phyloP scores from a whole-genome alignment of 257 asterid species.

The Echites panduratus region DNA sequence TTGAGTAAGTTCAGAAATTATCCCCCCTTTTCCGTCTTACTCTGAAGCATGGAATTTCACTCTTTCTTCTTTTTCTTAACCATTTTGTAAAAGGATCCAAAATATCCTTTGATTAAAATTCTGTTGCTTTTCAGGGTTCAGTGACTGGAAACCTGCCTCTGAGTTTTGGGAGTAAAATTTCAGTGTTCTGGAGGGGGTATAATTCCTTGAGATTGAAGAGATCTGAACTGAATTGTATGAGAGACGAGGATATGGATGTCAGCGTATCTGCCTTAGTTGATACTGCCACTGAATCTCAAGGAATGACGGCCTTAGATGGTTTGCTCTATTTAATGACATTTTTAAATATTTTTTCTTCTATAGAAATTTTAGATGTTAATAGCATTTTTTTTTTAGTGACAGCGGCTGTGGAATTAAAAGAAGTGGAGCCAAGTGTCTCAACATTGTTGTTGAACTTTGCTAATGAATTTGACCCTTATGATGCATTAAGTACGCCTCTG shows the following conservation, averaged over 20 bases:
- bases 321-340: neutral
- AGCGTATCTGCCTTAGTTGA: constrained; percentile 43
- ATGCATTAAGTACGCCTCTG: constrained; percentile 82
- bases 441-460: constrained; percentile 81
- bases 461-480: constrained; percentile 85
- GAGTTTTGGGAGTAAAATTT: constrained; percentile 28
- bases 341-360: neutral
- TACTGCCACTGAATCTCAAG: constrained; percentile 30
- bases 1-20: neutral
- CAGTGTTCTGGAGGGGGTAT: constrained; percentile 21
- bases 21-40: neutral
- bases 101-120: neutral
- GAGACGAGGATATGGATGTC: constrained; percentile 56
- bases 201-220: constrained; percentile 20
- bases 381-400: constrained; percentile 9
- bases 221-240: constrained; percentile 43
- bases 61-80: neutral
- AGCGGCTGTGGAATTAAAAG: constrained; percentile 33
- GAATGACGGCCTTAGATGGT: constrained; percentile 27
- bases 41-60: no score
- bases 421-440: constrained; percentile 55
- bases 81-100: neutral
- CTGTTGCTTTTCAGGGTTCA: constrained; percentile 37
- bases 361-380: neutral
- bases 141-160: constrained; percentile 26